Base-by-base conservation (phyloP, 2,329 filamentous ascomycete genomes). In the Aspergillus pseudoglaucus region DNA sequence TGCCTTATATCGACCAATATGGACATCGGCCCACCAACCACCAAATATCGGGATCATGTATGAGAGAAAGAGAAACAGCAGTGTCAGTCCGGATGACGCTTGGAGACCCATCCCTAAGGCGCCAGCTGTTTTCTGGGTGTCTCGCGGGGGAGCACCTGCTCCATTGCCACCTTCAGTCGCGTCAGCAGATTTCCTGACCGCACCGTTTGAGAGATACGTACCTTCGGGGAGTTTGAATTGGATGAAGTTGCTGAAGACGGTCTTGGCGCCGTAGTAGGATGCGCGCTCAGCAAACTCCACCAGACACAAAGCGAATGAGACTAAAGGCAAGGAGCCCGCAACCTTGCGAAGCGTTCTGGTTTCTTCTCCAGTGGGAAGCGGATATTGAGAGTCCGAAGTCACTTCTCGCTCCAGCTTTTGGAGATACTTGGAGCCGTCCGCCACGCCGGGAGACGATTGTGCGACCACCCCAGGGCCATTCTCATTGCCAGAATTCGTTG, bases 251-350 rank as follows among this genome's bases (percentile, higher is more conserved):
- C 71, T 72, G 60, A 82, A 81, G 6, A 78, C 65, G 0, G 74
- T 75, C 51, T 76, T 71, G 5, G 75, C 70, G 51, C 80, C 80
- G 57, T 81, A 82, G 68, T 79, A 83, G 0, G 79, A 82, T 2
- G 79, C 80, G 47, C 81, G 70, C 59, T 84, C 81, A 47, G 77
- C 78, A 50, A 83, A 78, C 53, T 83, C 81, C 37, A 82, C 78
- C 6, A 77, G 54, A 51, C 80, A 83, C 25, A 83, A 74, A 3
- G 78, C 57, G 55, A 79, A 84, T n/a, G 78, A 74, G 3, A 77
- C 67, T 10, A 66, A 48, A 1, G 80, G 78, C 2, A 83, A 69
- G 2, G 57, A 65, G 37, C 71, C 79, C n/a, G 78, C 66, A 6
- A 79, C 69, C 47, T 71, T 75, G 18, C 75, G 73, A 12, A 81